Conservation (phyloP, 1,139 yeast genomes). For the Yamadazyma oceani region DNA sequence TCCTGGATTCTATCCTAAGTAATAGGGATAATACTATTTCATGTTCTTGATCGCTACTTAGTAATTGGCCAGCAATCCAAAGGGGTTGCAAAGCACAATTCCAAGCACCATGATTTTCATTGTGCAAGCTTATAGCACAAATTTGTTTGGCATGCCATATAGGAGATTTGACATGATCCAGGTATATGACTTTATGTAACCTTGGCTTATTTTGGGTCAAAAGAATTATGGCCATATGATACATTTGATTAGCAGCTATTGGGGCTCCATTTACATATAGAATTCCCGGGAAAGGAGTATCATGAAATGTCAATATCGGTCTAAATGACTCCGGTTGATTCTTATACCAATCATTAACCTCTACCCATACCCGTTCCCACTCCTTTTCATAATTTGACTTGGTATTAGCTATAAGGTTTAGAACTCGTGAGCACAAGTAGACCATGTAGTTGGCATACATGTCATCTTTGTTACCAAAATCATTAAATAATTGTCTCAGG, state of each 20-base stretch:
- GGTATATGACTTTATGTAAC: conserved; percentile 18
- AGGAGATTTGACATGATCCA: conserved; percentile 21
- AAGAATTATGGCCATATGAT: conserved; percentile 40
- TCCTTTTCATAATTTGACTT: conserved; percentile 27
- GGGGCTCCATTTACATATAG: conserved; percentile 38
- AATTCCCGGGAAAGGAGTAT: conserved; percentile 33
- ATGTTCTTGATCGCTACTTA: conserved; percentile 40
- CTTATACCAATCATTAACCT: conserved; percentile 32
- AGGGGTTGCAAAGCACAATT: conserved; percentile 40
- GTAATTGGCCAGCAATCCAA: conserved; percentile 39
- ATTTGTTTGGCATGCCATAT: conserved; percentile 44
- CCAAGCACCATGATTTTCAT: conserved; percentile 34
- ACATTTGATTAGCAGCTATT: conserved; percentile 37
- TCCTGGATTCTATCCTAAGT: conserved; percentile 28
- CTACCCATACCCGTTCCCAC: conserved; percentile 37
- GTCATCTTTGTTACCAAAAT: conserved; percentile 23
- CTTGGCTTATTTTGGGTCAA: conserved; percentile 41
- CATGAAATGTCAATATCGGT: conserved; percentile 27
- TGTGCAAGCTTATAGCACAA: conserved; percentile 37
- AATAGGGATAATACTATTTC: conserved; percentile 28
- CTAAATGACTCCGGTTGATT: conserved; percentile 30
- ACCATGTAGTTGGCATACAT: conserved; percentile 44
- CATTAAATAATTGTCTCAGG: conserved; percentile 22
- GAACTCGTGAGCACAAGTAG: conserved; percentile 32
- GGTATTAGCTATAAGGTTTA: conserved; percentile 24